Percentiles rank a stretch among this genome's conserved stretches.
Evolutionary conservation across 805 yeast genomes (phyloP).

Genomic region (Zygoascus ofunaensis): DNA sequence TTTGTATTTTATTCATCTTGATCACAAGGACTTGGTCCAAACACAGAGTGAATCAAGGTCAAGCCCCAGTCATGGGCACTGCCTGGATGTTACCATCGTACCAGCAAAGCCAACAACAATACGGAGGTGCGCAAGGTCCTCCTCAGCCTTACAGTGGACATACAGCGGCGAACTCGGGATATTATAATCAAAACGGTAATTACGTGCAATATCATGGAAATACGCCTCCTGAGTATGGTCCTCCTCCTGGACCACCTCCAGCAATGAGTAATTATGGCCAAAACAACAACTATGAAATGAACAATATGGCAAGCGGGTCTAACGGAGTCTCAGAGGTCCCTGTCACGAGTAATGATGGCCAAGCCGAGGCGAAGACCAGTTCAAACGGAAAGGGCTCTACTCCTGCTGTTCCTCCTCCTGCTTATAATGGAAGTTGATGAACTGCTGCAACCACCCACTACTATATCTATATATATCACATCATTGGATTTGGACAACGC

Average conservation of each 20-base stretch:
- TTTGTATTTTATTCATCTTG: slow-evolving; percentile 18
- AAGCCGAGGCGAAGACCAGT: neutral
- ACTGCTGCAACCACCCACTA: no score
- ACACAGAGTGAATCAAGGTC: slow-evolving; percentile 28
- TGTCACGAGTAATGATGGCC: neutral
- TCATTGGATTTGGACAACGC: no score
- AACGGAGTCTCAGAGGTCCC: neutral
- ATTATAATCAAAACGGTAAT: slow-evolving; percentile 55
- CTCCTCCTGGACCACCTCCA: neutral
- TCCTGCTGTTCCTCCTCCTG: neutral
- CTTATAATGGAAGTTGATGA: neutral
- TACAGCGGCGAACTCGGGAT: slow-evolving; percentile 53
- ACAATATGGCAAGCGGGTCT: neutral
- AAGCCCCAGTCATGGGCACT: slow-evolving; percentile 61
- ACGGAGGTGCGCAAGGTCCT: slow-evolving; percentile 24
- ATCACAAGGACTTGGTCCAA: slow-evolving; percentile 19
- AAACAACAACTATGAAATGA: neutral
- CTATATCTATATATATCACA: no score
- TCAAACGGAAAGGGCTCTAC: neutral
- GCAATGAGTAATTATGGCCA: no score
- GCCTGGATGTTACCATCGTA: slow-evolving; percentile 82
- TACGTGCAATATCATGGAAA: slow-evolving; percentile 16
- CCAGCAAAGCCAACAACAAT: slow-evolving; percentile 44
- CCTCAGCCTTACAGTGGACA: slow-evolving; percentile 25
- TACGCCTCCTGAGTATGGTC: slow-evolving; percentile 7